A percentile compares a stretch with the other conserved stretches of the same genome.
These are phyloP conservation scores for Neostapfia colusana DNA, from an alignment of 176 grass and related monocot genomes.

Conservation along the genomic window DNA sequence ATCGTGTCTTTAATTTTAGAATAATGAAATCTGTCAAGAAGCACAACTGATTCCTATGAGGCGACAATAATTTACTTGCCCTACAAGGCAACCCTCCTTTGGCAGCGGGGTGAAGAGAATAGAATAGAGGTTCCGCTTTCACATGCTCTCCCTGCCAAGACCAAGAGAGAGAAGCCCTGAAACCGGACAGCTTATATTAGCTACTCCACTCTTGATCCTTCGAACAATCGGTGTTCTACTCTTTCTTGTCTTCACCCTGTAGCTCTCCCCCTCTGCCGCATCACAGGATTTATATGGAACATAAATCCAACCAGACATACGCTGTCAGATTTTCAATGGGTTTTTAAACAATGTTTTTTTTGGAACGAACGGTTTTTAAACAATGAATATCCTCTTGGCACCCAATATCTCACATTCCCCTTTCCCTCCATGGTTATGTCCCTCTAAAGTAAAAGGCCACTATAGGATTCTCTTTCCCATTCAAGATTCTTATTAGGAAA, in stretches of 20 bases:
- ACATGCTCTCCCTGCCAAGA: conserved; percentile 46
- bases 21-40: conserved; percentile 54
- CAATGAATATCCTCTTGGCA: conserved; percentile 64
- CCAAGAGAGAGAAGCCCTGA: conserved; percentile 62
- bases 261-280: conserved; percentile 31
- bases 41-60: no score
- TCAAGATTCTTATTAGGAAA: conserved; percentile 40
- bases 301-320: conserved; percentile 37
- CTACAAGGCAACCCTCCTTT: conserved; percentile 77
- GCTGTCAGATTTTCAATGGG: conserved; percentile 37
- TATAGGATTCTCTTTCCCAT: conserved; percentile 50
- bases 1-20: conserved; percentile 19
- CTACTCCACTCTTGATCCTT: background rate
- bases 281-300: conserved; percentile 51
- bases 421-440: conserved; percentile 35
- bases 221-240: background rate
- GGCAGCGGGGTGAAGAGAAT: conserved; percentile 38
- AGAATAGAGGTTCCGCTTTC: conserved; percentile 11
- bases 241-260: background rate
- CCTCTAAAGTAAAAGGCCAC: conserved; percentile 37
- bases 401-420: conserved; percentile 45
- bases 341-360: no score
- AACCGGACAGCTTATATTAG: conserved; percentile 46
- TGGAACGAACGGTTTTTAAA: no score
- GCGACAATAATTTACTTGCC: no score